Percentiles rank a stretch among this genome's conserved stretches.
Evolutionary conservation across 148 eudicot genomes (phyloP).

Genomic region (Rhododendron molle): DNA sequence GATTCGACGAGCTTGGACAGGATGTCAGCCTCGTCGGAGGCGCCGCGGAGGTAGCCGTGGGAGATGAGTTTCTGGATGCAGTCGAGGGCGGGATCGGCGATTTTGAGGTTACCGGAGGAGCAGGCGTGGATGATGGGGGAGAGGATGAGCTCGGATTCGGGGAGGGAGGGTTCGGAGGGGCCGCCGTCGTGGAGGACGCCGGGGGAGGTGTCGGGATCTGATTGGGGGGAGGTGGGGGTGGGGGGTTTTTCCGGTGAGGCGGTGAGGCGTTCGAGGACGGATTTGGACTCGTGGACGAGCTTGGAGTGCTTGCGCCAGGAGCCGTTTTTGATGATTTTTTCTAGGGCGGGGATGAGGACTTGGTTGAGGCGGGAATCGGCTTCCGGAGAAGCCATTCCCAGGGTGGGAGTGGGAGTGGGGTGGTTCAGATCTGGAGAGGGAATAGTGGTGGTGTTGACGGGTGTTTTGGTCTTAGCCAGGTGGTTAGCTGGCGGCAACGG

Average conservation of each 20-base stretch:
- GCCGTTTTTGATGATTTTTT: constrained; percentile 74
- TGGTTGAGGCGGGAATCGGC: constrained; percentile 81
- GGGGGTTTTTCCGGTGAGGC: constrained; percentile 20
- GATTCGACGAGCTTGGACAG: constrained; percentile 55
- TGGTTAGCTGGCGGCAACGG: not conserved
- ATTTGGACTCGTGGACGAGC: constrained; percentile 65
- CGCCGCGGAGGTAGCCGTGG: constrained; percentile 71
- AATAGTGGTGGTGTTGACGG: not conserved
- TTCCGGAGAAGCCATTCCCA: constrained; percentile 93
- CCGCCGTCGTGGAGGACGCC: constrained; percentile 26
- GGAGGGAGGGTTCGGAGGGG: constrained; percentile 38
- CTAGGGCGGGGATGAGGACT: constrained; percentile 57
- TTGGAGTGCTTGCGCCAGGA: constrained; percentile 92
- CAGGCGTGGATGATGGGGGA: constrained; percentile 58
- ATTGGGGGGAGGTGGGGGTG: constrained; percentile 23
- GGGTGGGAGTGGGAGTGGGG: not conserved
- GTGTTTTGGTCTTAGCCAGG: not conserved
- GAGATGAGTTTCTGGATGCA: constrained; percentile 73
- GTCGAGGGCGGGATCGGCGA: constrained; percentile 64
- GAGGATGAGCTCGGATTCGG: constrained; percentile 67
- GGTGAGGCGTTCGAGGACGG: constrained; percentile 53
- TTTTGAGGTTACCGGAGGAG: constrained; percentile 49
- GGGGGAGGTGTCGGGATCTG: constrained; percentile 26
- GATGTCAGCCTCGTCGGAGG: constrained; percentile 69
- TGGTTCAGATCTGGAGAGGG: constrained; percentile 3